phyloP scores from a whole-genome alignment of 2,329 filamentous ascomycete species.

The Aspergillus ochraceoroseus region DNA sequence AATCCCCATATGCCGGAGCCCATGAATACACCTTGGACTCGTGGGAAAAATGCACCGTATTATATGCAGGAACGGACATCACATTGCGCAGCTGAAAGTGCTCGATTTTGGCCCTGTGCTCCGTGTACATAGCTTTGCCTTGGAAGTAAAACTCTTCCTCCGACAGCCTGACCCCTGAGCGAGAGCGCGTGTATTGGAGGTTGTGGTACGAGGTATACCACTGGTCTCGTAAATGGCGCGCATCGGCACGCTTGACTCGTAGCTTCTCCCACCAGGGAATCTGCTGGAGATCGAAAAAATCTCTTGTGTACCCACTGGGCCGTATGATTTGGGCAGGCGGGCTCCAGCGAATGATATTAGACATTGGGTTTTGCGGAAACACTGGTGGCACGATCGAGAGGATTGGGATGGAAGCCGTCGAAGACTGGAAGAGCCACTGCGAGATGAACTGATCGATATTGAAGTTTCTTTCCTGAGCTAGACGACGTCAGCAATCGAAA shows the following conservation, averaged over 20 bases:
- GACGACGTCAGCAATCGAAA: constrained; percentile 5
- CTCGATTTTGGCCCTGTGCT: constrained; percentile 48
- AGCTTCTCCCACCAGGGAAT: constrained; percentile 41
- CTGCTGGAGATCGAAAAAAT: constrained; percentile 40
- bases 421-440: constrained; percentile 37
- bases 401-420: constrained; percentile 19
- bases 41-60: constrained; percentile 53
- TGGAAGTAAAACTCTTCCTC: constrained; percentile 46
- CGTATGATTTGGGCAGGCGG: constrained; percentile 33
- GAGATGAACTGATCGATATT: constrained; percentile 43
- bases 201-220: constrained; percentile 43
- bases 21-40: constrained; percentile 48
- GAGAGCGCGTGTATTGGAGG: constrained; percentile 28
- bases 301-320: constrained; percentile 26
- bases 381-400: constrained; percentile 18
- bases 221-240: constrained; percentile 37
- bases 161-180: constrained; percentile 30
- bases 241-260: constrained; percentile 35
- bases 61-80: constrained; percentile 51
- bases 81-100: constrained; percentile 59
- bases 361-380: constrained; percentile 28
- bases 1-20: constrained; percentile 43
- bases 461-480: constrained; percentile 41
- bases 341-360: constrained; percentile 34
- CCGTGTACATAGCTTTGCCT: constrained; percentile 48